Percentiles rank a stretch among this genome's conserved stretches.
Evolutionary conservation across 345 rosid genomes (phyloP).

Genomic region (Eucalyptus tenuipes): DNA sequence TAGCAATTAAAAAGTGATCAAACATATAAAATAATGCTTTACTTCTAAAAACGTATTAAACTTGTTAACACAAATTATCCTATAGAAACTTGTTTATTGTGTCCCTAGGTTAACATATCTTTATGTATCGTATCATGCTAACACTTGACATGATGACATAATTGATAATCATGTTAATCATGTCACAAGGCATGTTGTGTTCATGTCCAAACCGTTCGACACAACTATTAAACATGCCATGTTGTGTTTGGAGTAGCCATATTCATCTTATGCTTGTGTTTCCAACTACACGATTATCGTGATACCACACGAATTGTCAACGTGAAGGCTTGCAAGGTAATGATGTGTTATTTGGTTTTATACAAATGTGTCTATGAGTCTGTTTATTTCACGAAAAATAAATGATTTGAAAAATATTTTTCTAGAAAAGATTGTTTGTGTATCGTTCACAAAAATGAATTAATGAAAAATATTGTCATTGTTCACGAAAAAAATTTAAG

Average conservation of each 20-base stretch:
- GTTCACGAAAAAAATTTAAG: no score
- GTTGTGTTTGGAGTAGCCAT: no score
- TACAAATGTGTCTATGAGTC: neutral
- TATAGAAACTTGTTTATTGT: neutral
- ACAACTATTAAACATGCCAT: no score
- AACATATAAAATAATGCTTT: neutral
- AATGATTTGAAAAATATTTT: no score
- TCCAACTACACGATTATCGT: no score
- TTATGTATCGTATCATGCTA: neutral
- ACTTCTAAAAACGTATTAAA: neutral
- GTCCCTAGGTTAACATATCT: neutral
- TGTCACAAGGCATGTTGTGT: neutral
- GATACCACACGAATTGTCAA: neutral
- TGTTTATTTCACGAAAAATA: no score
- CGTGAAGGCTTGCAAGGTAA: neutral
- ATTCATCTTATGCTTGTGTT: no score
- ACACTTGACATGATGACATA: neutral
- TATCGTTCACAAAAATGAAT: no score
- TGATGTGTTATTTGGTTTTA: neutral
- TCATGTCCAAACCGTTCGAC: neutral
- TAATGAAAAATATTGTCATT: no score
- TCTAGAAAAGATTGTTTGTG: accelerated
- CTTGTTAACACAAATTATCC: neutral
- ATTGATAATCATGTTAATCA: neutral
- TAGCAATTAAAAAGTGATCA: neutral